Evolutionary conservation across 1,284 basidiomycete species (phyloP), one percentile per base, ranked within the genome.

Genomic region (Xerocomus minutiporus): DNA sequence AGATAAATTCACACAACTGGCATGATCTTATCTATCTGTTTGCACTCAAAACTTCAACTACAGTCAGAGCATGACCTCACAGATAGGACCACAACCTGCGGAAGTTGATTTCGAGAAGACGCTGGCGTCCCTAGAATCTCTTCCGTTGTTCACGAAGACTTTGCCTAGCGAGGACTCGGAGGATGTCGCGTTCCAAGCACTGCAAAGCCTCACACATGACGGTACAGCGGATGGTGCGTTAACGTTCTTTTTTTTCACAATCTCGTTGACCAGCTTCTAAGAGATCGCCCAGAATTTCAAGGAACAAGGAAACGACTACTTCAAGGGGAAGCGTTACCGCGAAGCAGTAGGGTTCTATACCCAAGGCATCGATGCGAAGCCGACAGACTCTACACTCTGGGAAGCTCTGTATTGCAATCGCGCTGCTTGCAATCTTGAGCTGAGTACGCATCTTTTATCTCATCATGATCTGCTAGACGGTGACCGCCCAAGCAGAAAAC

Each of bases 211-310:
- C 26, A 84, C 82, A 2, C 81, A 94, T 68, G 94, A 98, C 17
- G 96, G 94, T 11, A 88, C 91, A 25, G 89, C 94, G 31, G 91
- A 97, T 75, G 95, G 94, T 95, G 65, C 65, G 91, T 81, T 51
- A 36, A 20, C n/a, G 13, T 44, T 25, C 4, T 23, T 20, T 20
- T 43, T 39, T 17, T 46, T 40, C 39, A 36, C 20, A 45, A 12
- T 8, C 3, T 50, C 51, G 26, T 43, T 59, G 46, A 57, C 48
- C 35, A 20, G 32, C 48, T 23, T 34, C 29, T 26, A 61, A 96
- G 96, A 99, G 70, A 78, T 93, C 59, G 93, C 95, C 0, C 76
- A 83, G 57, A 95, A 91, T 68, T 97, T 97, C 73, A 97, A 97
- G 70, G 83, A 91, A 50, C 93, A 97, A 69, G 96, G 93, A 3